Evolutionary conservation across 2,329 filamentous ascomycete genomes (phyloP).

Genomic region (Calonectria pteridis): DNA sequence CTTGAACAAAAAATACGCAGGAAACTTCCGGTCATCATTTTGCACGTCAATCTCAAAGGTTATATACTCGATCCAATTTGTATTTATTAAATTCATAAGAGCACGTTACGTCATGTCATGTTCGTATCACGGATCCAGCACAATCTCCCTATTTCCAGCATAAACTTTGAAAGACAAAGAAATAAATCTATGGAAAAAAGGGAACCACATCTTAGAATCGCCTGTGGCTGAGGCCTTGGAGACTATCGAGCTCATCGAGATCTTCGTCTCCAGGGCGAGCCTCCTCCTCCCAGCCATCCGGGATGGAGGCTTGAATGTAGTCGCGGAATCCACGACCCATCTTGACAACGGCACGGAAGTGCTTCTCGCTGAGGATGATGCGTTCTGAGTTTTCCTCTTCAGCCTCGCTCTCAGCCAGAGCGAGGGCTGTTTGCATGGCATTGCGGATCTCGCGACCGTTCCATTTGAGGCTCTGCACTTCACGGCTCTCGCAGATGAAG

Average conservation of each 20-base stretch:
- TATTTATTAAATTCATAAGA: background rate
- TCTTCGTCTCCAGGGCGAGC: constrained; percentile 29
- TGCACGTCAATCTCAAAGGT: background rate
- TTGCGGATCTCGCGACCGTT: constrained; percentile 59
- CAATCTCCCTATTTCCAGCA: background rate
- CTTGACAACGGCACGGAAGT: constrained; percentile 51
- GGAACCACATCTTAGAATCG: background rate
- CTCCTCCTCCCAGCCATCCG: constrained; percentile 39
- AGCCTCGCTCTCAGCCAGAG: constrained; percentile 57
- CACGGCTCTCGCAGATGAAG: constrained; percentile 52
- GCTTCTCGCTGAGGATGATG: constrained; percentile 48
- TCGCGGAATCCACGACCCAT: constrained; percentile 52
- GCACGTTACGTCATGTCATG: background rate
- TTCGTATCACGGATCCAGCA: background rate
- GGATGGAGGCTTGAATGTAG: constrained; percentile 43
- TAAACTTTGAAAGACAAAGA: background rate
- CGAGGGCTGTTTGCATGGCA: constrained; percentile 59
- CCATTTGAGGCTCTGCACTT: constrained; percentile 55
- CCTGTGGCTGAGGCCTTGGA: background rate
- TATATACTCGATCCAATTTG: background rate
- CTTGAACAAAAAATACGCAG: too few species aligned
- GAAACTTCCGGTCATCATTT: too few species aligned
- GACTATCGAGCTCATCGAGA: constrained; percentile 28
- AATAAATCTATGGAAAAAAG: background rate
- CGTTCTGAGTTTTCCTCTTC: constrained; percentile 50